phyloP scores from a whole-genome alignment of 208 protist genomes.

The Leishmania tarentolae region DNA sequence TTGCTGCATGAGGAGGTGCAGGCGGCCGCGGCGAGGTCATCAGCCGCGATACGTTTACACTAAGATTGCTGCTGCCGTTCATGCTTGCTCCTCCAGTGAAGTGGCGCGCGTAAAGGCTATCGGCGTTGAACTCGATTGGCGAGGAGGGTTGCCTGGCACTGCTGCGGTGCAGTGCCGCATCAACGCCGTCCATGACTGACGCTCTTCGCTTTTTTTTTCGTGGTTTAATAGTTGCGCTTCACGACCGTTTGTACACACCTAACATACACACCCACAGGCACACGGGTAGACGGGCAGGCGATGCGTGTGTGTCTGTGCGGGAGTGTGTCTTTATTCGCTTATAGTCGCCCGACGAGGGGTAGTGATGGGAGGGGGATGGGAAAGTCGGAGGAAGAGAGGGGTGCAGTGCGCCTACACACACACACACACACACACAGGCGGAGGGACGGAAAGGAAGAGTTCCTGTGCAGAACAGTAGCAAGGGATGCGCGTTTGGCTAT shows the following conservation, averaged over 20 bases:
- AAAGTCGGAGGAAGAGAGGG: neutral
- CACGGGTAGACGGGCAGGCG: neutral
- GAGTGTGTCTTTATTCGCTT: neutral
- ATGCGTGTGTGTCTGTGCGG: neutral
- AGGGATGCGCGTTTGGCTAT: neutral
- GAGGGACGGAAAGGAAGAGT: too few species aligned
- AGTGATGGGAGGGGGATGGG: neutral
- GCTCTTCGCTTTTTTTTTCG: neutral
- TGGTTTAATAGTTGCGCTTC: too few species aligned
- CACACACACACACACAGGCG: neutral
- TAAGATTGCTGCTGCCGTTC: conserved; percentile 11
- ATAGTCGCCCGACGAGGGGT: neutral
- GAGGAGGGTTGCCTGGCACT: conserved; percentile 25
- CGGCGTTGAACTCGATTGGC: conserved; percentile 30
- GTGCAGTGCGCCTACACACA: neutral
- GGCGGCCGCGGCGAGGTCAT: conserved; percentile 18
- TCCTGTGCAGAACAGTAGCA: neutral
- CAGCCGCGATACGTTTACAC: conserved; percentile 13
- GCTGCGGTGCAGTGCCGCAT: conserved; percentile 24
- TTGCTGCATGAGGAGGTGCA: neutral
- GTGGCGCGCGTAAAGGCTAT: conserved; percentile 17
- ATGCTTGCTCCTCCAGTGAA: conserved; percentile 6
- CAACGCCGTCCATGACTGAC: conserved; percentile 22
- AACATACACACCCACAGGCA: conserved; percentile 5
- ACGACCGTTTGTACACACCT: neutral